Percentiles rank a stretch among this genome's conserved stretches.
These are phyloP conservation scores for Colletotrichum brevisporum DNA, from an alignment of 2,329 filamentous ascomycete genomes.

Conservation along the genomic window DNA sequence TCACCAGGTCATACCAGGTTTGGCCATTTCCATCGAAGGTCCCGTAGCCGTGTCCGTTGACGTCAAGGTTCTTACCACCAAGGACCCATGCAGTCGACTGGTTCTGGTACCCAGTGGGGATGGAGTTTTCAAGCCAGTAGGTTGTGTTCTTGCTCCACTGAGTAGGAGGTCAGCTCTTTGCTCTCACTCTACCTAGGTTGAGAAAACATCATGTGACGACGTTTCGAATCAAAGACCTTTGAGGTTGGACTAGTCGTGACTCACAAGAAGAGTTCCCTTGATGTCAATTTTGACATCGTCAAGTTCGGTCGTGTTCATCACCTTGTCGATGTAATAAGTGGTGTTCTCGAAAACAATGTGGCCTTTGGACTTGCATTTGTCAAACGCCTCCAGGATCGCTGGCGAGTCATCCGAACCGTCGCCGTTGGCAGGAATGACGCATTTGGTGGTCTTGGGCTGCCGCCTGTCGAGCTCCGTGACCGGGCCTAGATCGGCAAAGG, in stretches of 20 bases:
- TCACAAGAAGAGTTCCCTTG: slow-evolving; percentile 10
- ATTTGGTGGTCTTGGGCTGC: too few relatives aligned
- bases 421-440: too few relatives aligned
- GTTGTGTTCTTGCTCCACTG: slow-evolving; percentile 29
- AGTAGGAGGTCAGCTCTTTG: too few relatives aligned
- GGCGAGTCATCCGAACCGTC: too few relatives aligned
- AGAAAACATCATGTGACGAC: too few relatives aligned
- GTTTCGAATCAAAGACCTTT: background rate
- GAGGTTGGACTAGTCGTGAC: background rate
- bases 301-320: slow-evolving; percentile 22
- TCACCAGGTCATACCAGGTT: slow-evolving; percentile 29
- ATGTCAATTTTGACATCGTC: slow-evolving; percentile 20
- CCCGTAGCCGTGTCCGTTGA: slow-evolving; percentile 4
- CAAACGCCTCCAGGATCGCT: background rate
- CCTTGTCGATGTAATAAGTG: slow-evolving; percentile 9
- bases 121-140: slow-evolving; percentile 12
- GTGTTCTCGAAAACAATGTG: slow-evolving; percentile 17
- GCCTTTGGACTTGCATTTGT: background rate
- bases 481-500: too few relatives aligned
- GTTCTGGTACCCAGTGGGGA: slow-evolving; percentile 21
- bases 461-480: too few relatives aligned
- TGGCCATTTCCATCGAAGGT: slow-evolving; percentile 13
- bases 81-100: slow-evolving; percentile 21
- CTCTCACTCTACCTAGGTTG: background rate
- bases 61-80: slow-evolving; percentile 12